Base-by-base conservation (phyloP, 2,329 filamentous ascomycete genomes). In the Ilyonectria destructans region DNA sequence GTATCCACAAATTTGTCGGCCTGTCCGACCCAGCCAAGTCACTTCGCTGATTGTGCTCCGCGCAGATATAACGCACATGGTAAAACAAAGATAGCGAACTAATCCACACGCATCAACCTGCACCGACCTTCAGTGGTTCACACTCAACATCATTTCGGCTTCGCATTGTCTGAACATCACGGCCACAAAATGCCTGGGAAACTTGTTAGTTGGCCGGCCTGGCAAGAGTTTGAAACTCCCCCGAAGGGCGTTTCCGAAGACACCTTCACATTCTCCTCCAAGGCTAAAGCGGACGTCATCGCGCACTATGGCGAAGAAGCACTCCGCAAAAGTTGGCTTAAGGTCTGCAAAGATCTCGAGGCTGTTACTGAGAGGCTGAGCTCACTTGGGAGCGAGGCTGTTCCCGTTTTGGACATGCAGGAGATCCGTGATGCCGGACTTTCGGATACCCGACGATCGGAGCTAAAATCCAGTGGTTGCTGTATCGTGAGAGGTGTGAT, bases 271-370 rank as follows among this genome's bases (percentile, higher is more conserved):
- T 54, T 62, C 67, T 61, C 51, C 15, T 21, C 56, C 23, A 60
- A 35, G 21, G 65, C 65, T 13, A 84, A 84, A 70, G 74, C 76
- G 51, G 73, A 76, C 1, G 78, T 84, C 15, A 76, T 80, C 35
- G 71, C 75, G 1, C 65, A 81, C 49, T 84, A 82, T 62, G 82
- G 83, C 6, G 75, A 77, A 52, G 78, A 77, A 15, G 74, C 77
- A 1, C 65, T 84, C 15, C 72, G 70, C 10, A 59, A 76, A 67
- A 79, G 80, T 67, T 85, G 82, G 82, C 48, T 83, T 6, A 76
- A 77, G 33, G 78, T 81, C 6, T 84, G 83, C 71, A 72, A 79
- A n/a, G 62, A 78, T 6, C 76, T 85, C 4, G 74, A 80, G 51
- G 56, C 51, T 0, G 66, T 83, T n/a, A 83, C 82, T 0, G 77